These are phyloP conservation scores for Malus hybrid DNA, from an alignment of 331 rosid genomes.

Conservation along the genomic window DNA sequence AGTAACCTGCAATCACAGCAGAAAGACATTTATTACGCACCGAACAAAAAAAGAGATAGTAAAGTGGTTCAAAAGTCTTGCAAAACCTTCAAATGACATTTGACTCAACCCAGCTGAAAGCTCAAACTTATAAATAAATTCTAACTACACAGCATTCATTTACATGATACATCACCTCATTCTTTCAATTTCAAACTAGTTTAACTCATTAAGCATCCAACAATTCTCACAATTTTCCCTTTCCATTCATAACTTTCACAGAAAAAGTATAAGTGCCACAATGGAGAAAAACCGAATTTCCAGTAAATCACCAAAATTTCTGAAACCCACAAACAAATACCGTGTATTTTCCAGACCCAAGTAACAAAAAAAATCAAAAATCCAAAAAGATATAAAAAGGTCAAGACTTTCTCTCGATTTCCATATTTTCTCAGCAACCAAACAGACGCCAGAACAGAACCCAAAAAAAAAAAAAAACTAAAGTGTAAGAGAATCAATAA, in stretches of 20 bases:
- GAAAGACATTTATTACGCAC: neutral
- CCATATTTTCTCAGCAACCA: neutral
- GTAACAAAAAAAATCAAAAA: neutral
- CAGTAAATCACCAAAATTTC: neutral
- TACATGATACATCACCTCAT: neutral
- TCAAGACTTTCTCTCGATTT: neutral
- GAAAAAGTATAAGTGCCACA: neutral
- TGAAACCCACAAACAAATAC: neutral
- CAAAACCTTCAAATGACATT: neutral
- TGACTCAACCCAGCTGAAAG: neutral
- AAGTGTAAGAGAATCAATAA: neutral
- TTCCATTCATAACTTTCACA: neutral
- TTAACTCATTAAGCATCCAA: neutral
- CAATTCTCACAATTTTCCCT: neutral
- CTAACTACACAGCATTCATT: neutral
- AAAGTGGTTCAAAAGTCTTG: neutral
- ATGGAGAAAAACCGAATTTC: neutral
- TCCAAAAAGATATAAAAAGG: neutral
- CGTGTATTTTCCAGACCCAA: slow-evolving; percentile 2
- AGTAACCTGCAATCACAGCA: slow-evolving; percentile 45
- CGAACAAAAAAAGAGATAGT: neutral
- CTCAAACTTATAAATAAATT: neutral
- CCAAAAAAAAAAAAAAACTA: neutral
- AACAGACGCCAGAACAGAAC: neutral
- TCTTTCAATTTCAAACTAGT: neutral